Conservation (phyloP, 169 alveolate species). For the Eimeria necatrix region DNA sequence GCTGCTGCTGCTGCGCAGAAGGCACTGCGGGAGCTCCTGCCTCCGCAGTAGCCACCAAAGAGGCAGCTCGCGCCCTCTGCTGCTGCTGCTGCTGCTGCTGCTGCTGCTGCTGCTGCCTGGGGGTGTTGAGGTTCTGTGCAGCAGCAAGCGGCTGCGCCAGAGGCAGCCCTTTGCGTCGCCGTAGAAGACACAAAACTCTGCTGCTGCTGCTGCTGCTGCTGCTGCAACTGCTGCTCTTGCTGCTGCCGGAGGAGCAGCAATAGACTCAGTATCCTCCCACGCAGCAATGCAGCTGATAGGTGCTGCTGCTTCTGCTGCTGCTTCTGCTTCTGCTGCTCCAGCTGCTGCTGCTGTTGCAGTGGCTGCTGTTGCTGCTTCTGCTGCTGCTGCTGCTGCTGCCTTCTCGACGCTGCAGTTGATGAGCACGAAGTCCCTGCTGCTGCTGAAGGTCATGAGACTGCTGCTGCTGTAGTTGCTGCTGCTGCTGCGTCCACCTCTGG, state of each 20-base stretch:
- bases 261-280: neutral
- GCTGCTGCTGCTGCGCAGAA: conserved; percentile 10
- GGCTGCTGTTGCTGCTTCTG: conserved; percentile 13
- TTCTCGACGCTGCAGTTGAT: neutral
- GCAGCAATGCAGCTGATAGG: neutral
- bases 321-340: neutral
- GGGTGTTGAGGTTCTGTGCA: neutral
- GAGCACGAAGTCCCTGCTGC: neutral
- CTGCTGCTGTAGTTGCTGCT: neutral
- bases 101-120: conserved; percentile 1
- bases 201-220: conserved; percentile 5
- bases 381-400: neutral
- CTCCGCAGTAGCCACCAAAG: too few relatives aligned
- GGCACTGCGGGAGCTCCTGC: neutral
- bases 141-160: neutral
- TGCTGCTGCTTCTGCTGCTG: neutral
- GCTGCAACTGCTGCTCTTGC: conserved; percentile 12
- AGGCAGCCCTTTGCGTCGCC: neutral
- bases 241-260: neutral
- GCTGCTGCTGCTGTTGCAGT: conserved; percentile 9
- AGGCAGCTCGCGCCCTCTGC: too few relatives aligned
- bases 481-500: neutral
- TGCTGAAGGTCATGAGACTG: neutral
- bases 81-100: conserved; percentile 32
- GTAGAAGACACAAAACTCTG: neutral